Base-by-base conservation (phyloP, 352 stramenopile genomes). In the Pythium rishiriense region DNA sequence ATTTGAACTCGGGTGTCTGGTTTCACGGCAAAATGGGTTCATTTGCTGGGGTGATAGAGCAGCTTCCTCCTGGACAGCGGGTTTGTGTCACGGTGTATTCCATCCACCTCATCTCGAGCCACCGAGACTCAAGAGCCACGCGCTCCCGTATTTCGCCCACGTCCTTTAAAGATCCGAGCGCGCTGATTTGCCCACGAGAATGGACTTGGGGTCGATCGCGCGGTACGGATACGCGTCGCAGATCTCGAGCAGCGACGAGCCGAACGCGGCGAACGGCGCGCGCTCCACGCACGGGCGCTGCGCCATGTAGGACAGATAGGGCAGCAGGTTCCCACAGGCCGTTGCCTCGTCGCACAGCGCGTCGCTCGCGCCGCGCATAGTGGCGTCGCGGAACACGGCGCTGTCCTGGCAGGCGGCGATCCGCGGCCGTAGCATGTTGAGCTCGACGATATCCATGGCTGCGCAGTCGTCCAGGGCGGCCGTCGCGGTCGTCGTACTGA, bases 191-290 rank as follows among this genome's bases (percentile, higher is more conserved):
- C 60, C 60, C 7, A 67, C 51, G 4, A 67, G 60, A 22, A 67
- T 58, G 42, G 42, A 67, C 51, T 67, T 67, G 17, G 60, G 60
- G 52, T 67, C 43, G 25, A 67, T 56, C 10, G 17, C 35, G 7
- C 45, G 43, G 51, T 52, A 61, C 22, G 51, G 43, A n/a, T 55
- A 61, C 26, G 51, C 43, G 35, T 55, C 60, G 33, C 60, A 67
- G 9, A 48, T 19, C 31, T 1, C 19, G 11, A 67, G 43, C 60
- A 67, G 15, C 14, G 37, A 24, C 12, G 33, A 31, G 12, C 42
- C 21, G 11, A 67, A 67, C n/a, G 31, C 53, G 19, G 45, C 39
- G 25, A 50, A 61, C 29, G 29, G 21, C 2, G 35, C 29, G 5
- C 51, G 50, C 51, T 61, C 35, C 24, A 43, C 24, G 22, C 60